phyloP scores from a whole-genome alignment of 2,329 filamentous ascomycete genomes.

The Alternaria incomplexa region DNA sequence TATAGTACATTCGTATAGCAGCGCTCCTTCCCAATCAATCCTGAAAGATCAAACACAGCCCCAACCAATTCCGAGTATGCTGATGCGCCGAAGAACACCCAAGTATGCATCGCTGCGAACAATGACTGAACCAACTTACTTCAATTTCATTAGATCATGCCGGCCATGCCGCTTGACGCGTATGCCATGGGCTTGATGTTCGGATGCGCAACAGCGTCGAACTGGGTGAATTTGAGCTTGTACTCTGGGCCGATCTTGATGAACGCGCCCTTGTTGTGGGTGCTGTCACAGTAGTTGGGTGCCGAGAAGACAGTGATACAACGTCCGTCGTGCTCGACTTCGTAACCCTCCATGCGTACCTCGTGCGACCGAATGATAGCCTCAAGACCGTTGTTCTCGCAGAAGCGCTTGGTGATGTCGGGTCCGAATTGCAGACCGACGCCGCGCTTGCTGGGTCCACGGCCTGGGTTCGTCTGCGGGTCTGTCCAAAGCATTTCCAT shows the following conservation, averaged over 20 bases:
- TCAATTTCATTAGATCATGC: slow-evolving; percentile 65
- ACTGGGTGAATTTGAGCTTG: slow-evolving; percentile 90
- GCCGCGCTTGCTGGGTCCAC: slow-evolving; percentile 93
- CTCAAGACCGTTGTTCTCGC: slow-evolving; percentile 91
- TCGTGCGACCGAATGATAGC: slow-evolving; percentile 97
- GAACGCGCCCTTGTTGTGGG: slow-evolving; percentile 96
- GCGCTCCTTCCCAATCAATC: slow-evolving; percentile 12
- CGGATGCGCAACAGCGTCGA: slow-evolving; percentile 95
- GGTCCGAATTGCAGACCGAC: slow-evolving; percentile 97
- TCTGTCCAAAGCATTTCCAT: slow-evolving; percentile 99
- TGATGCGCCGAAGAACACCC: slow-evolving; percentile 46
- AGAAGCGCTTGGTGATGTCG: slow-evolving; percentile 95
- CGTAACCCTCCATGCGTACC: slow-evolving; percentile 98
- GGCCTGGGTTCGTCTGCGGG: slow-evolving; percentile 82
- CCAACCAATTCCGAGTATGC: slow-evolving; percentile 31
- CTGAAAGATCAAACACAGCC: slow-evolving; percentile 21
- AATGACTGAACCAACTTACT: slow-evolving; percentile 24
- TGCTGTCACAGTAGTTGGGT: slow-evolving; percentile 96
- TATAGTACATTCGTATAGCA: slow-evolving; percentile 19
- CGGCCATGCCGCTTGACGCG: slow-evolving; percentile 79
- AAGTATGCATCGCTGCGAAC: slow-evolving; percentile 43
- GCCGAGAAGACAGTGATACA: slow-evolving; percentile 99
- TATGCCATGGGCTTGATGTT: slow-evolving; percentile 95
- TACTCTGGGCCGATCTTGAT: slow-evolving; percentile 95
- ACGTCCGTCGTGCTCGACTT: slow-evolving; percentile 92